Evolutionary conservation across 2,329 filamentous ascomycete species (phyloP), one percentile per base, ranked within the genome.

Genomic region (Amauroascus niger): DNA sequence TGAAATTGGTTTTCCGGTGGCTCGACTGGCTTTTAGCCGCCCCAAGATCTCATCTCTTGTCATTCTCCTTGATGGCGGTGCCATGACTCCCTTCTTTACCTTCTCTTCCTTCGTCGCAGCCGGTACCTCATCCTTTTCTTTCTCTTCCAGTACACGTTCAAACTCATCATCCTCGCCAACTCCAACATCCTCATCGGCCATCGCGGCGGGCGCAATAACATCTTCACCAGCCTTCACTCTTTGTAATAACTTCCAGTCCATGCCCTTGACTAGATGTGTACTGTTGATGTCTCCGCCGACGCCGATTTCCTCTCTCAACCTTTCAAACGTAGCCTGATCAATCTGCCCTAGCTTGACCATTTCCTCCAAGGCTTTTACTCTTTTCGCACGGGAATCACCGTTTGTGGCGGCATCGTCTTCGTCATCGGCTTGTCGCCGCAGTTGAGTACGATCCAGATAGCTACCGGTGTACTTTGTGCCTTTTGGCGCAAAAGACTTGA

Each of bases 231-330:
- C 69, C 51, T 67, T 70, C 0, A 72, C 66, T 48, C 71, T 63
- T 59, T 65, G 61, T 58, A 76, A 73, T 11, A 97, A 74, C 67
- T 86, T 86, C 66, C 88, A 86, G 69, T 98, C 93, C 48, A 98
- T 71, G 0, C 93, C 93, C 66, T 96, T 97, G 46, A 97, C 84
- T 59, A 96, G 71, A 75, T 95, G 88, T 13, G 89, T 95, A 61
- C 82, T 88, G 13, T 75, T 75, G 20, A 90, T 71, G 66, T 95
- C 86, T 6, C 90, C 91, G 2, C 89, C 90, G 0, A 88, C 75
- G 0, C 72, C 80, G 53, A 96, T 88, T 61, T 94, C 80, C 58
- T 80, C 79, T 32, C 86, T 76, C 39, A 91, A 69, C 62, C 79
- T 82, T 62, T 91, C 83, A 66, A 94, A 95, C 0, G 83, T 88